Base-by-base conservation (phyloP, 78 protist species). In the Anaeramoeba flamelloides region DNA sequence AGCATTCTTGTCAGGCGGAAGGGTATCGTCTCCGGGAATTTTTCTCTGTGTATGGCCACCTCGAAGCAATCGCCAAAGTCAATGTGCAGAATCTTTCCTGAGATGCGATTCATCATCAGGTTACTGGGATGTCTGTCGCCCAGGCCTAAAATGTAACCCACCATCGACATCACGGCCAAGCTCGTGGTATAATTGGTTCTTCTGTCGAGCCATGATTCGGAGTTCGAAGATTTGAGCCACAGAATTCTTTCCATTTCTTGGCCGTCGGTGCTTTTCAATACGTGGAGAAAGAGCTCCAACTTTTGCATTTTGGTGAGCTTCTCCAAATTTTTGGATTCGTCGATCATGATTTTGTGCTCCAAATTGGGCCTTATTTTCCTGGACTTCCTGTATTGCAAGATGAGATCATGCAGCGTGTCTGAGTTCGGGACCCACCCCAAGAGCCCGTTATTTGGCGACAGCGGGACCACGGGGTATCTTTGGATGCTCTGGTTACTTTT, bases 1-100 rank as follows among this genome's bases (percentile, higher is more conserved):
- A 96, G 90, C 98, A 96, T 96, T 53, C 99, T 90, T 34, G 99
- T 96, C 36, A 97, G 93, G 33, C 99, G 74, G 74, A 64, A 30
- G 74, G 30, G 74, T n/a, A 64, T 30, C 38, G 30, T 64, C 30
- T n/a, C 30, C 38, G 74, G 30, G 74, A 30, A 30, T 30, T n/a
- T 64, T n/a, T 30, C 38, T 64, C 30, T 64, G 30, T 89, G 96
- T 97, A 98, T n/a, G 26, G 74, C 36, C 36, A 30, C 74, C 36
- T n/a, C 36, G 30, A n/a, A n/a, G n/a, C 38, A 36, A 76, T 33
- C 78, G 78, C 74, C 38, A 17, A 36, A 76, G 17, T 37, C 38
- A 17, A 36, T 33, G 74, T 33, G 38, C 17, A 76, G 8, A 17
- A 76, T 33, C 17, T 37, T 33, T 36, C 34, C 74, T 33, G 38